A percentile compares a stretch with the other conserved stretches of the same genome.
These are phyloP conservation scores for Suillus alpinus DNA, from an alignment of 768 basidiomycete species.

Conservation along the genomic window DNA sequence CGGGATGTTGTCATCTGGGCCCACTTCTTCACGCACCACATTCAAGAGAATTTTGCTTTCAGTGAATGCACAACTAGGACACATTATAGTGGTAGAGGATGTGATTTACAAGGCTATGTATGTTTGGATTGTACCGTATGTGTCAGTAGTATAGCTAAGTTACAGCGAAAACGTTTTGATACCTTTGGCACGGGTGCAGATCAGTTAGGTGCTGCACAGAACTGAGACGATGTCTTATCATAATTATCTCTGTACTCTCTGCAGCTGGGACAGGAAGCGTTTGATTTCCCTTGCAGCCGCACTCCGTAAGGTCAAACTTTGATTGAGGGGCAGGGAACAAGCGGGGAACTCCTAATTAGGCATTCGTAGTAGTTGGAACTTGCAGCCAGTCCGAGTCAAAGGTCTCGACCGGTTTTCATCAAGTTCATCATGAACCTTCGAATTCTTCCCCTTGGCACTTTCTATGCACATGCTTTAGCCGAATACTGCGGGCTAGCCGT, in stretches of 20 bases:
- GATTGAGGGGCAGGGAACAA: constrained; percentile 13
- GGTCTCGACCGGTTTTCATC: neutral
- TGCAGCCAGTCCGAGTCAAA: too few species aligned
- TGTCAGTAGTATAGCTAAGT: too few species aligned
- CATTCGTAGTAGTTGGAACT: too few species aligned
- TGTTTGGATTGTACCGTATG: too few species aligned
- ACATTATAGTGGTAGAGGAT: neutral
- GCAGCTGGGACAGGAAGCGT: constrained; percentile 8
- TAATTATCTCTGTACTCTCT: constrained; percentile 10
- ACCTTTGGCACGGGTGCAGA: neutral
- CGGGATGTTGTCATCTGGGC: neutral
- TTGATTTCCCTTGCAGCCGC: constrained; percentile 11
- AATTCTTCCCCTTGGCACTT: neutral
- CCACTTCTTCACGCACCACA: too few species aligned
- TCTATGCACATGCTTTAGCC: neutral
- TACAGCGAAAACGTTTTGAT: neutral
- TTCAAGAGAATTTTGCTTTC: too few species aligned
- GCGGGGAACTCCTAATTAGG: constrained; percentile 13
- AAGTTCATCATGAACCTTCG: neutral
- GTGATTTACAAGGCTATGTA: too few species aligned
- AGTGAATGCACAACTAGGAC: too few species aligned
- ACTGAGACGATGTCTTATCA: too few species aligned
- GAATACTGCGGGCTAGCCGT: neutral
- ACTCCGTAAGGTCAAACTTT: neutral
- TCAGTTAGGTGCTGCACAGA: neutral